A percentile compares a stretch with the other conserved stretches of the same genome.
These are phyloP conservation scores for Haplosporangium sp. DNA, from an alignment of 371 early-diverging fungal genomes.

Conservation along the genomic window DNA sequence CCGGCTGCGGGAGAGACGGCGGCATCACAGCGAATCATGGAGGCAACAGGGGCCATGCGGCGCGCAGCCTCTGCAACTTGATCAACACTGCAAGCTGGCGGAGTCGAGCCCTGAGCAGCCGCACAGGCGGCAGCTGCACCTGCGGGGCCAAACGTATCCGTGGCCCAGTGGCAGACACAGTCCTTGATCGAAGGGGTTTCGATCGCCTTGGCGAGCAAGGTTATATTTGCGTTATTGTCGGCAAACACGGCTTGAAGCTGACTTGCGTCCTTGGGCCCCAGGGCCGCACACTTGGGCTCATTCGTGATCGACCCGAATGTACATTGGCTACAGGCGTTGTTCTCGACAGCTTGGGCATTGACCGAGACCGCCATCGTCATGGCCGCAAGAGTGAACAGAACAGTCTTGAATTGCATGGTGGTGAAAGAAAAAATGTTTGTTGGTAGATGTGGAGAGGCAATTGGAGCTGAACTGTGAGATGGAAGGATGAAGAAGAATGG, in stretches of 20 bases:
- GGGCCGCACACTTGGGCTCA: constrained; percentile 7
- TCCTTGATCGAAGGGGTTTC: constrained; percentile 12
- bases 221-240: constrained; percentile 1
- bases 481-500: neutral
- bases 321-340: constrained; percentile 18
- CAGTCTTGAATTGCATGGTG: constrained; percentile 20
- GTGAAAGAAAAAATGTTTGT: neutral
- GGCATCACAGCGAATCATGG: constrained; percentile 11
- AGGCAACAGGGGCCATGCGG: constrained; percentile 4
- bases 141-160: neutral
- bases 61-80: neutral
- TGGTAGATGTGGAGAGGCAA: neutral
- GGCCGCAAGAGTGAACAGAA: constrained; percentile 4
- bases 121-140: constrained; percentile 14
- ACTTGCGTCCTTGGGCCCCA: constrained; percentile 8
- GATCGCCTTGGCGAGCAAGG: neutral
- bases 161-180: constrained; percentile 29
- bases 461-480: neutral
- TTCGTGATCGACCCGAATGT: constrained; percentile 10
- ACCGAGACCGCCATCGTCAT: constrained; percentile 7
- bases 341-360: constrained; percentile 3
- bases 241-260: constrained; percentile 15
- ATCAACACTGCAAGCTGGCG: constrained; percentile 11
- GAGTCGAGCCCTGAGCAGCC: neutral
- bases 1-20: neutral